Evolutionary conservation across 2,329 filamentous ascomycete species (phyloP).

Genomic region (Aspergillus ibericus): DNA sequence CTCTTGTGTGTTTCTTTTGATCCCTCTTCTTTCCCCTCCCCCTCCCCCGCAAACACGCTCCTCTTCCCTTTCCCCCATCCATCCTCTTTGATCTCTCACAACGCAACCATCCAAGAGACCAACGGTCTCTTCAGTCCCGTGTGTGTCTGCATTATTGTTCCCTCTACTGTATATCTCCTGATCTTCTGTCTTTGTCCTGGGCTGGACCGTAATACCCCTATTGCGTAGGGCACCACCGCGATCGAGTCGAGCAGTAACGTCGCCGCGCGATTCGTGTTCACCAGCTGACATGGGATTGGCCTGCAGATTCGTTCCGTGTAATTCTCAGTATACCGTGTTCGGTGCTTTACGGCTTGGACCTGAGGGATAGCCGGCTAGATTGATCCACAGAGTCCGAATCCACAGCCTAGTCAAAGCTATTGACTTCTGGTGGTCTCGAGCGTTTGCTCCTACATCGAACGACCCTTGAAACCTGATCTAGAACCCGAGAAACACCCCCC

Average conservation of each 20-base stretch:
- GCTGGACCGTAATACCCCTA: conserved; percentile 19
- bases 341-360: neutral
- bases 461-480: neutral
- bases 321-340: conserved; percentile 14
- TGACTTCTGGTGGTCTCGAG: neutral
- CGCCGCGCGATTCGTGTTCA: conserved; percentile 13
- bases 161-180: conserved; percentile 11
- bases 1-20: conserved; percentile 2
- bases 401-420: conserved; percentile 1
- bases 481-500: neutral
- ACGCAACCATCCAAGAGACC: neutral
- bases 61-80: neutral
- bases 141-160: conserved; percentile 2
- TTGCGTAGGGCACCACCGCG: conserved; percentile 20
- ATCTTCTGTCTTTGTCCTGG: neutral
- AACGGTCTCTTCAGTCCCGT: neutral
- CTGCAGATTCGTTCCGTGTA: conserved; percentile 20
- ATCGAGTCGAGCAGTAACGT: conserved; percentile 16
- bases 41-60: neutral
- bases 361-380: conserved; percentile 1
- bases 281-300: conserved; percentile 20
- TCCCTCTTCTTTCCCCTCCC: neutral
- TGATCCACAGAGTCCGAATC: neutral
- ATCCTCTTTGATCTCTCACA: neutral
- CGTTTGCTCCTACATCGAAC: conserved; percentile 4